Percentiles rank a stretch among this genome's conserved stretches.
phyloP scores from a whole-genome alignment of 768 basidiomycete genomes.

The Podaxis mareebaensis region DNA sequence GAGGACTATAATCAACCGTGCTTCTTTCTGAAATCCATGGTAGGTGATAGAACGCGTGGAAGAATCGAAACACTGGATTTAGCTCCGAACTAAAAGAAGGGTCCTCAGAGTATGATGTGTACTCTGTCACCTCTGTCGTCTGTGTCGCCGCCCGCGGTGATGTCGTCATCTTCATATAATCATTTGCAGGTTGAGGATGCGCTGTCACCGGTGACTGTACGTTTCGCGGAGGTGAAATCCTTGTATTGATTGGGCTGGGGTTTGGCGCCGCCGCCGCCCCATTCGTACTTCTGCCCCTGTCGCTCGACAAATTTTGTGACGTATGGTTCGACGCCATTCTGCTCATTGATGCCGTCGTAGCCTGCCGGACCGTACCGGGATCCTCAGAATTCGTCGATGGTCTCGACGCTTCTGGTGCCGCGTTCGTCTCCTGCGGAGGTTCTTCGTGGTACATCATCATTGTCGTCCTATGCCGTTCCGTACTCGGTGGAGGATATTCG shows the following conservation, averaged over 20 bases:
- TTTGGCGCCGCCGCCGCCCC: background rate
- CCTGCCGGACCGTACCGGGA: background rate
- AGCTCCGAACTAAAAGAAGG: slow-evolving; percentile 10
- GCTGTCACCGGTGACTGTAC: slow-evolving; percentile 1
- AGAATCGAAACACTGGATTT: slow-evolving; percentile 12
- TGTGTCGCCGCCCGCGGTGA: slow-evolving; percentile 1
- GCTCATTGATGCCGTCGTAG: background rate
- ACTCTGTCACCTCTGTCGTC: slow-evolving; percentile 1
- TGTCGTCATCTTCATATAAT: slow-evolving; percentile 12
- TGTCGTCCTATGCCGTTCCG: slow-evolving; percentile 2
- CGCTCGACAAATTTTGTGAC: background rate
- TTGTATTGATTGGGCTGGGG: background rate
- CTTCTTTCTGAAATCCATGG: slow-evolving; percentile 12
- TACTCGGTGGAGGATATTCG: slow-evolving; percentile 5
- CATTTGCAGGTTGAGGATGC: slow-evolving; percentile 5
- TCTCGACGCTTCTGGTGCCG: background rate
- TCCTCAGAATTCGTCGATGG: background rate
- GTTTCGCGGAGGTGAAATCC: background rate
- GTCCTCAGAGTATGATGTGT: slow-evolving; percentile 6
- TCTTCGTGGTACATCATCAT: slow-evolving; percentile 11
- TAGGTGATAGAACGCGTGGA: slow-evolving; percentile 10
- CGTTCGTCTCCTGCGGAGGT: background rate
- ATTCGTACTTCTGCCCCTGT: background rate
- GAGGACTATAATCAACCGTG: slow-evolving; percentile 14
- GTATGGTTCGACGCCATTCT: background rate